A percentile compares a stretch with the other conserved stretches of the same genome.
phyloP scores from a whole-genome alignment of 306 rosid species.

The Gillenia trifoliata region DNA sequence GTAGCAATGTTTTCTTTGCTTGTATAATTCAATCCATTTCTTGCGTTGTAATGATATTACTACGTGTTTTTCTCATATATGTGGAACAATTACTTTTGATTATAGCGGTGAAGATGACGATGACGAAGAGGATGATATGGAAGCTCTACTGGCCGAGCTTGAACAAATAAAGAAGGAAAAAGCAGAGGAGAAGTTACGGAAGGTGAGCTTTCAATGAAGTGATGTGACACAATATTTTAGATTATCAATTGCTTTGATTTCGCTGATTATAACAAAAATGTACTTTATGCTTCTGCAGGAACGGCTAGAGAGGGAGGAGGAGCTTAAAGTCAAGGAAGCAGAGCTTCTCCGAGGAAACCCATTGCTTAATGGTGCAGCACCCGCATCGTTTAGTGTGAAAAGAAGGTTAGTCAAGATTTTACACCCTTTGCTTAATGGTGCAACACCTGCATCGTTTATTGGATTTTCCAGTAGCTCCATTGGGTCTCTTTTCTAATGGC shows the following conservation, averaged over 20 bases:
- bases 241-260: not conserved
- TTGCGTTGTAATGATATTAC: not conserved
- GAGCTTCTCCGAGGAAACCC: slow-evolving; percentile 87
- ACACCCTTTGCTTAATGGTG: slow-evolving; percentile 64
- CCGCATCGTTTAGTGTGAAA: slow-evolving; percentile 55
- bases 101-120: slow-evolving; percentile 44
- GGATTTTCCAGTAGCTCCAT: not conserved
- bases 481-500: not conserved
- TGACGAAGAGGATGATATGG: slow-evolving; percentile 63
- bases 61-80: not conserved
- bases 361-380: slow-evolving; percentile 59
- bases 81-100: not conserved
- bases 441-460: slow-evolving; percentile 45
- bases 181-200: slow-evolving; percentile 83
- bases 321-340: slow-evolving; percentile 81
- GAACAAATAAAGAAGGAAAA: slow-evolving; percentile 97
- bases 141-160: slow-evolving; percentile 91
- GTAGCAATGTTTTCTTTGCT: not conserved
- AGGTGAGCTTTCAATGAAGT: slow-evolving; percentile 39
- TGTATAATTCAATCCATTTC: not conserved
- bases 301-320: slow-evolving; percentile 65
- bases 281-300: slow-evolving; percentile 46
- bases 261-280: not conserved
- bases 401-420: slow-evolving; percentile 48
- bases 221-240: not conserved